These are phyloP conservation scores for Oryza nivara DNA, from an alignment of 176 grass and related monocot species.

Conservation along the genomic window DNA sequence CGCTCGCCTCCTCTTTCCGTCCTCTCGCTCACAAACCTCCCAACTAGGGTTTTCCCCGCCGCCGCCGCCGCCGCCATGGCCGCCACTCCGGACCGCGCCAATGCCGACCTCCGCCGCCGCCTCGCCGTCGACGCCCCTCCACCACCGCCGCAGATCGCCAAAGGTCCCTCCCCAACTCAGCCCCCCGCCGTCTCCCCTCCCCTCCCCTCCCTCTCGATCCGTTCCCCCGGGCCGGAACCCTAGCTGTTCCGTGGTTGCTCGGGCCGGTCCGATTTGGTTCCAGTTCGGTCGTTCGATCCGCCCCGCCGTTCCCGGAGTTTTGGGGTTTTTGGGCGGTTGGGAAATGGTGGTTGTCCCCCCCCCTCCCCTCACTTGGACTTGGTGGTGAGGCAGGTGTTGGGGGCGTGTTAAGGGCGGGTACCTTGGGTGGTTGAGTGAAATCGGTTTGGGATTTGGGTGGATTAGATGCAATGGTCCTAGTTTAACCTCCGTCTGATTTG, in stretches of 20 bases:
- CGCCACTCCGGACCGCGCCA: slow-evolving; percentile 62
- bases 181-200: neutral
- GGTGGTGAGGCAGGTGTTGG: neutral
- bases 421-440: neutral
- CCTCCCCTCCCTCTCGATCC: slow-evolving; percentile 27
- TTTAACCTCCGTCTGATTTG: neutral
- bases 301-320: slow-evolving; percentile 5
- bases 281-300: slow-evolving; percentile 1
- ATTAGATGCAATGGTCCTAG: slow-evolving; percentile 24
- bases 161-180: slow-evolving; percentile 54
- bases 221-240: slow-evolving; percentile 26
- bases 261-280: slow-evolving; percentile 1
- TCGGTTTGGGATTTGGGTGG: slow-evolving; percentile 16
- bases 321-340: neutral
- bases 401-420: neutral
- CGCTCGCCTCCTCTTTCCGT: slow-evolving; percentile 27
- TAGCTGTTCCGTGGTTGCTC: slow-evolving; percentile 10
- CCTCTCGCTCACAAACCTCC: slow-evolving; percentile 47
- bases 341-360: neutral
- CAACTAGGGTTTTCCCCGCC: slow-evolving; percentile 64
- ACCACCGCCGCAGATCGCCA: slow-evolving; percentile 58
- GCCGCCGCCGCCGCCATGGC: slow-evolving; percentile 43
- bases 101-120: slow-evolving; percentile 58
- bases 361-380: neutral
- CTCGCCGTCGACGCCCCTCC: slow-evolving; percentile 70